Evolutionary conservation across 768 basidiomycete genomes (phyloP).

Genomic region (Trichaptum fuscoviolaceum): DNA sequence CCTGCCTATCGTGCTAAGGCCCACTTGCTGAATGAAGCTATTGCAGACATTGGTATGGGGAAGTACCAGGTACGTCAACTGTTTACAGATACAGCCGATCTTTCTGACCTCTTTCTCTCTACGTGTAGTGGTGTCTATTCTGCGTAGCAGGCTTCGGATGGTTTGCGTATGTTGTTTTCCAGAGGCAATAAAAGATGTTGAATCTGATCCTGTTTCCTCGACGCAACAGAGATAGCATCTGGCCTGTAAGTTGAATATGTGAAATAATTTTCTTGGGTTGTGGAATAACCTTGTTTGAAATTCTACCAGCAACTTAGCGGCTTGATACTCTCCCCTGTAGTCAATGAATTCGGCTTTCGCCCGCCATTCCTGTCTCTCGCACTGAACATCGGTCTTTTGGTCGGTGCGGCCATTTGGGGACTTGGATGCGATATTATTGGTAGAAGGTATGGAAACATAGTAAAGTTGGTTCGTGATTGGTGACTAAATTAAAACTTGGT

Average conservation of each 20-base stretch:
- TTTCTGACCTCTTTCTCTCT: not conserved
- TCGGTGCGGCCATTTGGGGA: conserved; percentile 45
- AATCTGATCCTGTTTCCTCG: not conserved
- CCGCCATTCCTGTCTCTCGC: conserved; percentile 47
- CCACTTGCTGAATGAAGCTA: conserved; percentile 37
- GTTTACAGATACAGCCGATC: not conserved
- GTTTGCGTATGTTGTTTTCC: conserved; percentile 25
- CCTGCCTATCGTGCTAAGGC: conserved; percentile 48
- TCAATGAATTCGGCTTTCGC: conserved; percentile 43
- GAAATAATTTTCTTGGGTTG: not conserved
- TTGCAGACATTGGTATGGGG: conserved; percentile 55
- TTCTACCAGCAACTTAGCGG: conserved; percentile 32
- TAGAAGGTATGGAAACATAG: conserved; percentile 27
- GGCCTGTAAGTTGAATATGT: conserved; percentile 32
- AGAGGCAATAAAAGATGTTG: not conserved
- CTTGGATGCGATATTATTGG: conserved; percentile 50
- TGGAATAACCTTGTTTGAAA: not conserved
- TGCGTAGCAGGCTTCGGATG: conserved; percentile 37
- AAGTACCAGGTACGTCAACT: conserved; percentile 40
- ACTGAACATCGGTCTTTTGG: conserved; percentile 46
- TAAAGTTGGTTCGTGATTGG: not conserved
- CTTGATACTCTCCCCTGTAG: conserved; percentile 41
- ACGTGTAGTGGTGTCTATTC: conserved; percentile 32
- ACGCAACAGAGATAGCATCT: conserved; percentile 28
- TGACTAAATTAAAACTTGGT: not conserved